These are phyloP conservation scores for Climacium dendroides DNA, from an alignment of 225 moss, liverwort and hornwort genomes.

Conservation along the genomic window DNA sequence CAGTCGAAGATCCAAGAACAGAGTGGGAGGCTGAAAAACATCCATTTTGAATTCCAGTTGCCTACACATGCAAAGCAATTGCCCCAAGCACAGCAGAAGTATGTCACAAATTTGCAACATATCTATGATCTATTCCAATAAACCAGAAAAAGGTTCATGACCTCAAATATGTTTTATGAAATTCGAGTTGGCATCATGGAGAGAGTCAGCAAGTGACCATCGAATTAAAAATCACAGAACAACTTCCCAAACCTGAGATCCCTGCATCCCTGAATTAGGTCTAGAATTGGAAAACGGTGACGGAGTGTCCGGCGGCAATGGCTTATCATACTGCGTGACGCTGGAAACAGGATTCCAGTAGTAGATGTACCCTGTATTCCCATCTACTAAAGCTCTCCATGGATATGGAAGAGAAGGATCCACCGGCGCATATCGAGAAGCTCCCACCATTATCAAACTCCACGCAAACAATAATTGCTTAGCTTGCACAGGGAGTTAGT, in stretches of 20 bases:
- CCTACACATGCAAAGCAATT: not conserved
- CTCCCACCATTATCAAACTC: constrained; percentile 50
- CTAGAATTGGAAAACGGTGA: not conserved
- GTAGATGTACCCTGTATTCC: constrained; percentile 63
- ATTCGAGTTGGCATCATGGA: not conserved
- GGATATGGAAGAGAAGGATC: constrained; percentile 75
- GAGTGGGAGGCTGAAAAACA: constrained; percentile 7
- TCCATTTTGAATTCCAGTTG: not conserved
- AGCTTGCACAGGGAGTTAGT: not conserved
- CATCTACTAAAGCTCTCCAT: constrained; percentile 75
- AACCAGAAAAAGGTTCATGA: not conserved
- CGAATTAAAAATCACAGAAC: not conserved
- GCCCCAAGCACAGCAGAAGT: not conserved
- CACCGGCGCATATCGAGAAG: constrained; percentile 59
- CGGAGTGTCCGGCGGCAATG: constrained; percentile 28
- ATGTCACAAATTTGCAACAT: not conserved
- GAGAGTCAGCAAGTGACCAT: not conserved
- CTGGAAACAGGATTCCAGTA: constrained; percentile 72
- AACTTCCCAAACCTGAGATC: constrained; percentile 39
- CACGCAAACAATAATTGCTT: not conserved
- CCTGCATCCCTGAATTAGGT: constrained; percentile 30
- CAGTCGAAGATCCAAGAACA: constrained; percentile 7
- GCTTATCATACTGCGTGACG: constrained; percentile 80
- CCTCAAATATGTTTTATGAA: not conserved
- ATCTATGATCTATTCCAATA: not conserved